Percentiles rank a stretch among this genome's conserved stretches.
These are phyloP conservation scores for sorghum (Sorghum bicolor) DNA, from an alignment of 176 grass and related monocot species.

Conservation along the genomic window DNA sequence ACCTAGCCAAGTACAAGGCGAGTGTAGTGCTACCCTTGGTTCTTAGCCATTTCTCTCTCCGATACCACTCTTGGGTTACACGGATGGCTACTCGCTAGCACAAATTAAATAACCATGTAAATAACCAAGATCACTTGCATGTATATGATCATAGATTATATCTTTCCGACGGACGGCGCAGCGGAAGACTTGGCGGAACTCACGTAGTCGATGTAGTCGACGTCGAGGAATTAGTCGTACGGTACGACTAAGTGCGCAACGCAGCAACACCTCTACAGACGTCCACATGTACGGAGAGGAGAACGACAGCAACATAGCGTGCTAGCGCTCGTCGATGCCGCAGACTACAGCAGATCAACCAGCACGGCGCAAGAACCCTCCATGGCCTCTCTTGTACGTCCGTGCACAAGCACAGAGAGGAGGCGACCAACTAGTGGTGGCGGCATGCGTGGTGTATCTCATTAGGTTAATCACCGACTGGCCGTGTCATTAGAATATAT, in stretches of 20 bases:
- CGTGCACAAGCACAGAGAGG: too few species aligned
- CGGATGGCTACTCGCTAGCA: neutral
- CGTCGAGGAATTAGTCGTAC: neutral
- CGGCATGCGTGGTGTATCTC: too few species aligned
- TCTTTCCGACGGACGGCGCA: neutral
- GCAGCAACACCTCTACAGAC: neutral
- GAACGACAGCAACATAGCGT: neutral
- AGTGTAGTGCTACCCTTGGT: too few species aligned
- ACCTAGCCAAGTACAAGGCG: too few species aligned
- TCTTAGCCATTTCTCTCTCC: too few species aligned
- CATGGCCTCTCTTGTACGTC: too few species aligned
- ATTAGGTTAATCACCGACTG: too few species aligned
- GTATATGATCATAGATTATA: neutral
- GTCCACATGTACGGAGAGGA: neutral
- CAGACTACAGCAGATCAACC: too few species aligned
- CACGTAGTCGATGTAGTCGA: neutral
- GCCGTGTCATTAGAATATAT: too few species aligned
- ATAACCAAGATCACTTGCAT: neutral
- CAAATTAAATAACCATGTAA: neutral
- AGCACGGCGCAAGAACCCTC: too few species aligned
- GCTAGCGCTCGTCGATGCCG: too few species aligned
- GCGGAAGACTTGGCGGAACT: neutral
- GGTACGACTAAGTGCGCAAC: neutral
- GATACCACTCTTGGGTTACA: neutral
- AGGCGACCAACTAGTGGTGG: too few species aligned